These are phyloP conservation scores for Gossypium lobatum DNA, from an alignment of 441 rosid species.

Conservation along the genomic window DNA sequence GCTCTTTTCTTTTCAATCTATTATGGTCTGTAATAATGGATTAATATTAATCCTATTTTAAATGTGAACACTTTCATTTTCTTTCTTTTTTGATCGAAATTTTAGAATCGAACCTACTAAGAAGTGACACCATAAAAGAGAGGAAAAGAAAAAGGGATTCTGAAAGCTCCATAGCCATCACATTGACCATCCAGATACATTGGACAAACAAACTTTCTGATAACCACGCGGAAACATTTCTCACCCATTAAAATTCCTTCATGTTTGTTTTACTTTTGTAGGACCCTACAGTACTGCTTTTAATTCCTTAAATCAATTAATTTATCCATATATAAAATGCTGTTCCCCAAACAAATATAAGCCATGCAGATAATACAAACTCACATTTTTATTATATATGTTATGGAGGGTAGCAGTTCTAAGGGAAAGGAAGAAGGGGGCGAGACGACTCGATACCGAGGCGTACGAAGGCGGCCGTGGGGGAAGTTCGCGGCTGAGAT, in stretches of 20 bases:
- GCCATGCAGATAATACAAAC: slow-evolving; percentile 25
- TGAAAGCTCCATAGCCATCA: slow-evolving; percentile 27
- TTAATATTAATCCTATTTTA: too few relatives aligned
- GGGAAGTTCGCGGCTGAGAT: slow-evolving; percentile 70
- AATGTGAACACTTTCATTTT: too few relatives aligned
- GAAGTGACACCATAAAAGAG: slow-evolving; percentile 1
- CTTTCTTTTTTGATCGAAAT: too few relatives aligned
- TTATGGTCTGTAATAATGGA: too few relatives aligned
- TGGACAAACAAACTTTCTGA: slow-evolving; percentile 23
- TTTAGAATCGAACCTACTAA: background rate
- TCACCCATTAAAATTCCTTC: slow-evolving; percentile 8
- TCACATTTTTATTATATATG: background rate
- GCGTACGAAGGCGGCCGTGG: slow-evolving; percentile 61
- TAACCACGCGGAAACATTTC: slow-evolving; percentile 14
- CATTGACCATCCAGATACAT: slow-evolving; percentile 32
- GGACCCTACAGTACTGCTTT: slow-evolving; percentile 2
- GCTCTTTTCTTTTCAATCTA: too few relatives aligned
- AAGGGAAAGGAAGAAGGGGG: slow-evolving; percentile 17
- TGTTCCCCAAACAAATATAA: background rate
- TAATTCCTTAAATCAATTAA: background rate
- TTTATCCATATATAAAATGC: slow-evolving; percentile 20
- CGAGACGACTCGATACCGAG: slow-evolving; percentile 43
- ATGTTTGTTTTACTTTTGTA: background rate
- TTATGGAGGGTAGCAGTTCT: slow-evolving; percentile 22
- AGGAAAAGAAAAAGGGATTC: too few relatives aligned